Base-by-base conservation (phyloP, 805 yeast species). In the Zygosaccharomyces bisporus region DNA sequence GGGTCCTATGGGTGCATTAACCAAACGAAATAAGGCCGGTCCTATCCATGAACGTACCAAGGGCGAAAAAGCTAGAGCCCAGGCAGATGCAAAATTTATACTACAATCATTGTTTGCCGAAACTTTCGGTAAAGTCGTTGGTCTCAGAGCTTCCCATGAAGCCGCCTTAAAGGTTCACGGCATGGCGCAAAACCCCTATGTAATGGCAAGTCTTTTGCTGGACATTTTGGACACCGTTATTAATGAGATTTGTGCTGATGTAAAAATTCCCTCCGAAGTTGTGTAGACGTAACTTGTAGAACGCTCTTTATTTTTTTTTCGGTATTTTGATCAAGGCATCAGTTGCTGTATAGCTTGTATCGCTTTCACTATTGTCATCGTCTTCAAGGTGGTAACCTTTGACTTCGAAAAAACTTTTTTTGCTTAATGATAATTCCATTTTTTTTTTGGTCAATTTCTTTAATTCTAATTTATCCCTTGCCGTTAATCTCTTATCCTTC, bases 81-180 rank as follows among this genome's bases (percentile, higher is more conserved):
- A 70, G 46, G 76, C 73, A 35, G 89, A 83, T 48, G 82, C 95
- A 0, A 67, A 64, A 43, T 57, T 73, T 2, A 60, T 85, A 2
- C 58, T 89, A 44, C 79, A 74, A 39, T 66, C 75, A 6, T 73
- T 86, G 40, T 66, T 86, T 57, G 65, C 71, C 16, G 95, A 86
- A 44, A 67, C 80, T 0, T 78, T 84, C 43, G 79, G 90, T 10
- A 81, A 75, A 54, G 74, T 89, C 1, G 87, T 90, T 46, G 96
- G 97, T 0, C 60, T 71, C 3, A 61, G 77, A 6, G 82, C 79
- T 49, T 75, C 95, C 3, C 72, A 69, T 43, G 71, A 69, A 45
- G 96, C 95, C 0, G 74, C 84, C 6, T 63, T 66, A 3, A 70
- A 76, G 34, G 41, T 86, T 1, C 83, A 84, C 60, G 74, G 73